Conservation (phyloP, 2,329 filamentous ascomycete genomes). For the Penicillium corylophilum region DNA sequence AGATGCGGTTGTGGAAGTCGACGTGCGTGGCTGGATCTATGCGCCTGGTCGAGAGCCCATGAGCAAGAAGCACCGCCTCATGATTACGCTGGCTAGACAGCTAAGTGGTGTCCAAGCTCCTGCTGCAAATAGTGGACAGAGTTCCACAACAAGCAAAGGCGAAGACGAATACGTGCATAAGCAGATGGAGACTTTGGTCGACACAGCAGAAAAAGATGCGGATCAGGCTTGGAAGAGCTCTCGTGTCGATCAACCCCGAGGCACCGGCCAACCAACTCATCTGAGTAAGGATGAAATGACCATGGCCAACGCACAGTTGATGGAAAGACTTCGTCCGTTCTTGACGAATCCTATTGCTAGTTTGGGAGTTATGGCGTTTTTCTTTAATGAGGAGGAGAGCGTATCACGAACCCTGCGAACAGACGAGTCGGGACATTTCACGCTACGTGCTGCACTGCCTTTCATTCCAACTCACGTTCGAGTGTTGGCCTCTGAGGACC, state of each 20-base stretch:
- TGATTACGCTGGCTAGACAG: slow-evolving; percentile 82
- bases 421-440: slow-evolving; percentile 86
- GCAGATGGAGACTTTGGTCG: slow-evolving; percentile 75
- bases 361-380: slow-evolving; percentile 84
- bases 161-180: slow-evolving; percentile 68
- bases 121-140: slow-evolving; percentile 30
- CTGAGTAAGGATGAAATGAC: slow-evolving; percentile 75
- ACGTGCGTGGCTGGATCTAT: slow-evolving; percentile 95
- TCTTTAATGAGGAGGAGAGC: slow-evolving; percentile 82
- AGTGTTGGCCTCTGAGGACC: slow-evolving; percentile 78
- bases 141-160: slow-evolving; percentile 36
- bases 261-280: slow-evolving; percentile 33
- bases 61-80: slow-evolving; percentile 79
- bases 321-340: slow-evolving; percentile 85
- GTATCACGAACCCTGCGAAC: slow-evolving; percentile 82
- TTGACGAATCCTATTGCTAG: slow-evolving; percentile 78
- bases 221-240: slow-evolving; percentile 70
- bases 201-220: slow-evolving; percentile 68
- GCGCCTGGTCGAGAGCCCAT: slow-evolving; percentile 79
- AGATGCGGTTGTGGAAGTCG: slow-evolving; percentile 85
- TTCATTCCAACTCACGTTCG: slow-evolving; percentile 89
- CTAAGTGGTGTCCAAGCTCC: slow-evolving; percentile 82
- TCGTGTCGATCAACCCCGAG: slow-evolving; percentile 40
- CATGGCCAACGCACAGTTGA: slow-evolving; percentile 79
- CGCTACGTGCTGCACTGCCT: slow-evolving; percentile 73